These are phyloP conservation scores for Malassezia caprae DNA, from an alignment of 1,284 basidiomycete species.

Conservation along the genomic window DNA sequence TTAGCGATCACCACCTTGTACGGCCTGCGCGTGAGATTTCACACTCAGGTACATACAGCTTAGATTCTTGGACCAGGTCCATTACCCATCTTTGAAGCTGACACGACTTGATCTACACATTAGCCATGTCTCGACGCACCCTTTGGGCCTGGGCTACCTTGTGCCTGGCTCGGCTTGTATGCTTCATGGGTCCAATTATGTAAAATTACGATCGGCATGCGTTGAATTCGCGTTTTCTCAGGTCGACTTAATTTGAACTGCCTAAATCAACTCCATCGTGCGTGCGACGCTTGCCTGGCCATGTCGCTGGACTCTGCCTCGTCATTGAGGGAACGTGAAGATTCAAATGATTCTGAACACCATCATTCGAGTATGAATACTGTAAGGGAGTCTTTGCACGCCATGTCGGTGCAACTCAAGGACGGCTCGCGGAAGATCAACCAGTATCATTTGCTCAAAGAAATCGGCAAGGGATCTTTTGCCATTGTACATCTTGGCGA, in stretches of 20 bases:
- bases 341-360: not conserved
- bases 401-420: conserved; percentile 31
- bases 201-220: not conserved
- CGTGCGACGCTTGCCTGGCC: not conserved
- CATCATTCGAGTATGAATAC: not conserved
- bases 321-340: not conserved
- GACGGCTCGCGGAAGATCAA: conserved; percentile 45
- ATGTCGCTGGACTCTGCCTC: not conserved
- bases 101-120: not conserved
- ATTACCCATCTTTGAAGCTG: not conserved
- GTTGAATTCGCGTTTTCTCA: not conserved
- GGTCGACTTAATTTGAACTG: not conserved
- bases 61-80: not conserved
- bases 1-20: not conserved
- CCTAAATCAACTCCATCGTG: not conserved
- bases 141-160: not conserved
- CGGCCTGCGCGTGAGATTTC: not conserved
- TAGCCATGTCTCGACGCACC: not conserved
- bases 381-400: conserved; percentile 36
- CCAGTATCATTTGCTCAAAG: conserved; percentile 39
- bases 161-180: not conserved
- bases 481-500: conserved; percentile 35
- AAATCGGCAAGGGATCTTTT: conserved; percentile 42
- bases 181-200: not conserved
- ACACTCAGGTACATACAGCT: not conserved